Evolutionary conservation across 2,329 filamentous ascomycete species (phyloP).

Genomic region (Pyricularia sp.): DNA sequence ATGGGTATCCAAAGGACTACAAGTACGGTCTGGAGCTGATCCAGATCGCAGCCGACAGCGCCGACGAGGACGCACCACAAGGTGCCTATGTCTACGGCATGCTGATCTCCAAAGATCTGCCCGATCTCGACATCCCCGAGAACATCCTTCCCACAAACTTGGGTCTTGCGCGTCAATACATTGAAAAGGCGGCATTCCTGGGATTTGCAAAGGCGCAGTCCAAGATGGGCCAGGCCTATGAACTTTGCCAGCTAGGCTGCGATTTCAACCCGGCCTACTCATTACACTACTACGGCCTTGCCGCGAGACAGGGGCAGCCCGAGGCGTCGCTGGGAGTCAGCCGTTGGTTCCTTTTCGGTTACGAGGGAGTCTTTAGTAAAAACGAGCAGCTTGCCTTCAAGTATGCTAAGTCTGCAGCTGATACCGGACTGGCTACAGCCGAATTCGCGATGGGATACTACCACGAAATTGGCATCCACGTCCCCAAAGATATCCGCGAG

Average conservation of each 20-base stretch:
- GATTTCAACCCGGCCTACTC: slow-evolving; percentile 90
- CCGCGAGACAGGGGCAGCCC: slow-evolving; percentile 79
- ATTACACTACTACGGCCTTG: slow-evolving; percentile 88
- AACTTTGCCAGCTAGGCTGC: slow-evolving; percentile 84
- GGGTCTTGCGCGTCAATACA: slow-evolving; percentile 65
- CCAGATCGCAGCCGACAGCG: slow-evolving; percentile 65
- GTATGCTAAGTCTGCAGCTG: slow-evolving; percentile 78
- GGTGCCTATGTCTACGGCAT: slow-evolving; percentile 93
- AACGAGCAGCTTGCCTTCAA: slow-evolving; percentile 89
- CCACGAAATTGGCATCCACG: slow-evolving; percentile 88
- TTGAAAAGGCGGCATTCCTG: slow-evolving; percentile 91
- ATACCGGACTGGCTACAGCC: slow-evolving; percentile 69
- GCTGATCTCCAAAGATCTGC: slow-evolving; percentile 79
- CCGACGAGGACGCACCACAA: slow-evolving; percentile 93
- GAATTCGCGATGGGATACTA: slow-evolving; percentile 98
- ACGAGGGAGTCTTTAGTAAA: slow-evolving; percentile 84
- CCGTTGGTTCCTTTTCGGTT: slow-evolving; percentile 96
- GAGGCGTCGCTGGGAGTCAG: slow-evolving; percentile 94
- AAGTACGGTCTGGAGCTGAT: slow-evolving; percentile 69
- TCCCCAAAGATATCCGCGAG: slow-evolving; percentile 68
- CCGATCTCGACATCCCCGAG: slow-evolving; percentile 74
- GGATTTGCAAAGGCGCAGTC: slow-evolving; percentile 93
- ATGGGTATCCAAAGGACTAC: slow-evolving; percentile 77
- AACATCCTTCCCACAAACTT: slow-evolving; percentile 58
- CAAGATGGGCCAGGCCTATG: slow-evolving; percentile 93